Evolutionary conservation across 1,139 yeast species (phyloP).

Genomic region (Pichia sp.): DNA sequence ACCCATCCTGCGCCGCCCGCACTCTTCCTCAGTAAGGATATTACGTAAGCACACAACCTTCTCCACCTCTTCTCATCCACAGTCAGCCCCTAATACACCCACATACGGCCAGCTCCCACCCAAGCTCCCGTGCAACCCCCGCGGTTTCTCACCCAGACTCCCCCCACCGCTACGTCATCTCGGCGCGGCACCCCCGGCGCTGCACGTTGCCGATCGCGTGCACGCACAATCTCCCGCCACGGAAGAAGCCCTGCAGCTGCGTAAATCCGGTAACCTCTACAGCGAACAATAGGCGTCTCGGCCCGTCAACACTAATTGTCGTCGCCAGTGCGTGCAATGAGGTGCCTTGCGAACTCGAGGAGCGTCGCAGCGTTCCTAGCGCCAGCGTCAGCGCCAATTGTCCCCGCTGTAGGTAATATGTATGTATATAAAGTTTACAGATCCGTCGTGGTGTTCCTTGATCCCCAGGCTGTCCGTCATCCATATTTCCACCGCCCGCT

Average conservation of each 20-base stretch:
- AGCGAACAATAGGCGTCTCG: neutral
- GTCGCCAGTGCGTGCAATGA: neutral
- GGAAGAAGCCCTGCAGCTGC: neutral
- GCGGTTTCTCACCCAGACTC: no score
- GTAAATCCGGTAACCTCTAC: neutral
- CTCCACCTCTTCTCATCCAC: no score
- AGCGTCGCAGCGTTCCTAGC: neutral
- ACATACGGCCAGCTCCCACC: no score
- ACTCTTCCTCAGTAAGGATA: neutral
- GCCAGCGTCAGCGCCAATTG: neutral
- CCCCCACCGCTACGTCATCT: neutral
- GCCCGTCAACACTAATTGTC: neutral
- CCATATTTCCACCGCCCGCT: no score
- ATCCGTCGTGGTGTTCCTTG: neutral
- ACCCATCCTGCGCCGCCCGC: neutral
- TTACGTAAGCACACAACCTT: neutral
- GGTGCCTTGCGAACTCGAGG: neutral
- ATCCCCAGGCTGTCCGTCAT: neutral
- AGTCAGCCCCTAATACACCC: no score
- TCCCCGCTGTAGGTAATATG: neutral
- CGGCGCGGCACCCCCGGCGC: neutral
- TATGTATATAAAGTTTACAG: neutral
- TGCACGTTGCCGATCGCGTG: neutral
- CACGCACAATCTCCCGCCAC: neutral
- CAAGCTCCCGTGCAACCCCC: no score